Percentiles rank a stretch among this genome's conserved stretches.
These are phyloP conservation scores for Mollisia scopiformis DNA, from an alignment of 2,329 filamentous ascomycete species.

Conservation along the genomic window DNA sequence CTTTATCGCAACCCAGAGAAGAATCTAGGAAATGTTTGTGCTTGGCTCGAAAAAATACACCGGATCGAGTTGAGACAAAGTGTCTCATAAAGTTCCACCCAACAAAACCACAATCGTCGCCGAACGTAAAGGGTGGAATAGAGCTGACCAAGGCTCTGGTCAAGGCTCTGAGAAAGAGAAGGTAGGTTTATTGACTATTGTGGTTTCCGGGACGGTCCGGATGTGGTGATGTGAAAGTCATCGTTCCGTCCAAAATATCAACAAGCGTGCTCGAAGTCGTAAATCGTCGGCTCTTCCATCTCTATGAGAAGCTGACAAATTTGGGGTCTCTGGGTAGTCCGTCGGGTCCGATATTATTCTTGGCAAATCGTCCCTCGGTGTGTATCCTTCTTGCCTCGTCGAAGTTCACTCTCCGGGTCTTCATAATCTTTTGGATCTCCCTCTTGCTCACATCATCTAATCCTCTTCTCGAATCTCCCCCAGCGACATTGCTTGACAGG, in stretches of 20 bases:
- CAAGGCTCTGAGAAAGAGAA: too few relatives aligned
- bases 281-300: neutral
- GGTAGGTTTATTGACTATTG: neutral
- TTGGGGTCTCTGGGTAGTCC: conserved; percentile 89
- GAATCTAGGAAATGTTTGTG: conserved; percentile 7
- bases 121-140: neutral
- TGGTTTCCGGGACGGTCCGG: neutral
- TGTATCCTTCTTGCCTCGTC: conserved; percentile 88
- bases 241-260: neutral
- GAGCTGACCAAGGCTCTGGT: neutral
- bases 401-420: conserved; percentile 77
- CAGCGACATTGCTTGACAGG: conserved; percentile 76
- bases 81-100: neutral
- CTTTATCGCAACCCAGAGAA: conserved; percentile 1
- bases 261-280: neutral
- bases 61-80: neutral
- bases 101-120: neutral
- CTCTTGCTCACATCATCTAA: conserved; percentile 80
- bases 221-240: neutral
- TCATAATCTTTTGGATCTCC: conserved; percentile 90
- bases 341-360: conserved; percentile 86
- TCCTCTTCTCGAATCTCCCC: conserved; percentile 77
- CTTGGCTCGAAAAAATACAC: neutral
- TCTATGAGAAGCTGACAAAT: conserved; percentile 78
- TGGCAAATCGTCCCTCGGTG: conserved; percentile 83